These are phyloP conservation scores for Suhomyces kunorum DNA, from an alignment of 1,139 yeast species.

Conservation along the genomic window DNA sequence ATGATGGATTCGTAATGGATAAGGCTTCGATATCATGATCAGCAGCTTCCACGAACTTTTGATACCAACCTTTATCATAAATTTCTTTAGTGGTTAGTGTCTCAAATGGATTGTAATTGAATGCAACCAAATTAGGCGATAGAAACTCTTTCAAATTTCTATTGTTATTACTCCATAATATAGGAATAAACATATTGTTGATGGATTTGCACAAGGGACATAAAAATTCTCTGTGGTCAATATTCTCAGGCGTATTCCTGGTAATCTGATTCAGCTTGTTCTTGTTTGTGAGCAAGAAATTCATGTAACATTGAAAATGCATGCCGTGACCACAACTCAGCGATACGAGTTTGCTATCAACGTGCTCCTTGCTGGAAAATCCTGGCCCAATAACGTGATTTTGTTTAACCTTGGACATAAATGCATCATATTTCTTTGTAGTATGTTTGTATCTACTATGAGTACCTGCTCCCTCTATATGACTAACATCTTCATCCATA, in stretches of 20 bases:
- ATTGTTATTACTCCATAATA: constrained; percentile 50
- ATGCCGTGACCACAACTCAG: constrained; percentile 94
- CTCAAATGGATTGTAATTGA: constrained; percentile 19
- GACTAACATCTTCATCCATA: not conserved
- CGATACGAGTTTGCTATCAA: constrained; percentile 55
- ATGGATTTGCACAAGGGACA: constrained; percentile 92
- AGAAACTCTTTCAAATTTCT: constrained; percentile 30
- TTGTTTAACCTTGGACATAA: constrained; percentile 37
- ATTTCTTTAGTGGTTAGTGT: constrained; percentile 18
- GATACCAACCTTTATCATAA: constrained; percentile 32
- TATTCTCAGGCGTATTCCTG: constrained; percentile 76
- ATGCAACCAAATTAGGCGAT: constrained; percentile 1
- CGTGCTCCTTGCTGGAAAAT: constrained; percentile 47
- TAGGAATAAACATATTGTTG: constrained; percentile 81
- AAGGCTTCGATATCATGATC: constrained; percentile 28
- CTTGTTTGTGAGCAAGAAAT: constrained; percentile 56
- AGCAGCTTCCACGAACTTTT: constrained; percentile 23
- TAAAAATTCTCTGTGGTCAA: constrained; percentile 68
- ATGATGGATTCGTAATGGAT: constrained; percentile 28
- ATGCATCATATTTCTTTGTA: constrained; percentile 38
- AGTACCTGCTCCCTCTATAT: constrained; percentile 15
- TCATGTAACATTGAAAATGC: constrained; percentile 77
- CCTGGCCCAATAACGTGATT: constrained; percentile 69
- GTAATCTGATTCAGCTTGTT: constrained; percentile 72
- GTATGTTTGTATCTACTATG: constrained; percentile 11